These are phyloP conservation scores for Ceratocystis huliohia DNA, from an alignment of 2,329 filamentous ascomycete genomes.

Conservation along the genomic window DNA sequence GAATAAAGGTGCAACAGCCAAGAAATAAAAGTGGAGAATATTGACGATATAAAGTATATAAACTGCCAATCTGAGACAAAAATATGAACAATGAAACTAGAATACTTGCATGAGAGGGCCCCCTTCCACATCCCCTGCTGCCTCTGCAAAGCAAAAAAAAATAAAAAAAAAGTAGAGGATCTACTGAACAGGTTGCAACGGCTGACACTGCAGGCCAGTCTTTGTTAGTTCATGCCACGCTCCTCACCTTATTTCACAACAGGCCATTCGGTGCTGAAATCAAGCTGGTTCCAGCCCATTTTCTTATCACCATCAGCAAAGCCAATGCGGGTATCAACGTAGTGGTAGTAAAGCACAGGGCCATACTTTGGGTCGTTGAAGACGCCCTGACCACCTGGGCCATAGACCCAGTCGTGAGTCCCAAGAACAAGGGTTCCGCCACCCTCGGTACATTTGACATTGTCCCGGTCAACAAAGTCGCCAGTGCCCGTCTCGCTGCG, in stretches of 20 bases:
- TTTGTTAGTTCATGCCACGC: neutral
- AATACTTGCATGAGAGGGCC: neutral
- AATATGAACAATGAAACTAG: neutral
- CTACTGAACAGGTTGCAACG: neutral
- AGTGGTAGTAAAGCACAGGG: conserved; percentile 36
- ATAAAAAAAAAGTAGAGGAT: neutral
- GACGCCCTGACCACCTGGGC: conserved; percentile 48
- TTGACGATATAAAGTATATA: neutral
- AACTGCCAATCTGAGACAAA: neutral
- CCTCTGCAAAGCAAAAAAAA: neutral
- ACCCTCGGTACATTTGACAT: conserved; percentile 42
- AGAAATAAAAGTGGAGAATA: neutral
- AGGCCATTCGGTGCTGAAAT: conserved; percentile 40
- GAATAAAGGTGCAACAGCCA: too few relatives aligned
- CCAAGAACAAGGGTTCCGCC: conserved; percentile 50
- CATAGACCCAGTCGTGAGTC: conserved; percentile 48
- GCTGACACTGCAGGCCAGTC: neutral
- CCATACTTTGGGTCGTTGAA: conserved; percentile 27
- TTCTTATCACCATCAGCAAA: conserved; percentile 33
- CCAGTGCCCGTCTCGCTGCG: conserved; percentile 40
- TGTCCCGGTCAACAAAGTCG: conserved; percentile 44
- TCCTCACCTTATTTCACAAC: conserved; percentile 22
- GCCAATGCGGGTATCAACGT: conserved; percentile 27
- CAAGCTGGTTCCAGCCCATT: conserved; percentile 40
- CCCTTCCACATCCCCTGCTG: neutral